Percentiles rank a stretch among this genome's conserved stretches.
Evolutionary conservation across 228 moss, liverwort and hornwort species (phyloP).

Genomic region (Sphagnum magellanicum): DNA sequence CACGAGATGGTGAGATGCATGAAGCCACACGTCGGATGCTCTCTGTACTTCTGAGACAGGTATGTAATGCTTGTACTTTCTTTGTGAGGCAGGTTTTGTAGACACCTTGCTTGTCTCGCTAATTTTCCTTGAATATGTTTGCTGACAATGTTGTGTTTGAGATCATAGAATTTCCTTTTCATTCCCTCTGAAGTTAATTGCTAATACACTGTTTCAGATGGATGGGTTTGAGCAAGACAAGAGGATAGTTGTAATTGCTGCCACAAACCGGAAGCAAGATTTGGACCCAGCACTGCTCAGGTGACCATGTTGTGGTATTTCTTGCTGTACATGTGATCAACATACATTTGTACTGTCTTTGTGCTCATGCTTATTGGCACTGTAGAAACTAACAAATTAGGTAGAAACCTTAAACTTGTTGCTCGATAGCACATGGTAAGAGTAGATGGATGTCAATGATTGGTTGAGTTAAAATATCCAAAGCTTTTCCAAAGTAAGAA

Average conservation of each 20-base stretch:
- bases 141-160: neutral
- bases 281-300: slow-evolving; percentile 80
- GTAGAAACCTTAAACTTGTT: neutral
- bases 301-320: slow-evolving; percentile 7
- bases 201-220: slow-evolving; percentile 28
- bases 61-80: neutral
- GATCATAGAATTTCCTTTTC: neutral
- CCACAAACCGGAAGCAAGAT: slow-evolving; percentile 81
- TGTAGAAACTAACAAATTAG: neutral
- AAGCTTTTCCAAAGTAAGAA: no score
- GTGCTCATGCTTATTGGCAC: neutral
- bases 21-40: slow-evolving; percentile 78
- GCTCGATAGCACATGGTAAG: no score
- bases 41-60: slow-evolving; percentile 72
- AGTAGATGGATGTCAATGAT: no score
- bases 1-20: slow-evolving; percentile 79
- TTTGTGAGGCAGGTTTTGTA: no score
- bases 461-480: no score
- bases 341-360: neutral
- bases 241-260: slow-evolving; percentile 73
- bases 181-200: neutral
- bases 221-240: slow-evolving; percentile 78
- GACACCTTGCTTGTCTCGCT: neutral
- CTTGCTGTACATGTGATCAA: neutral
- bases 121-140: neutral